Conservation (phyloP, 352 stramenopile species). For the Globisporangium mamillatum region DNA sequence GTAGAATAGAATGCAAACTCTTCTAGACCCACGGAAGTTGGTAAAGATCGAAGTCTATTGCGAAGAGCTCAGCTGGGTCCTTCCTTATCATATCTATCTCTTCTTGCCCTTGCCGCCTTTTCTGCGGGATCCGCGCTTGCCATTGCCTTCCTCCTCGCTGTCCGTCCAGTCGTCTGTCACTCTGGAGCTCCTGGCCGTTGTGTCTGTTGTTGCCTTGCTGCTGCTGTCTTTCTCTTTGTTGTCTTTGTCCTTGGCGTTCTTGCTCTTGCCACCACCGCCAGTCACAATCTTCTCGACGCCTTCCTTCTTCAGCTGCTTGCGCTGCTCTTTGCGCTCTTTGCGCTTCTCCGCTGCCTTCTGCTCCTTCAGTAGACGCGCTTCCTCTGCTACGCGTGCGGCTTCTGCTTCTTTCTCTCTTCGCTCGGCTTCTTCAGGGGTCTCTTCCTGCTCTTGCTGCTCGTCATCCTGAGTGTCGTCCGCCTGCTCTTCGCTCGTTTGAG, state of each 20-base stretch:
- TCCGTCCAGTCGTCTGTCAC: slow-evolving; percentile 6
- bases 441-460: background rate
- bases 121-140: slow-evolving; percentile 10
- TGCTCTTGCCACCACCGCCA: slow-evolving; percentile 25
- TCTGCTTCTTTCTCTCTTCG: slow-evolving; percentile 37
- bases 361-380: slow-evolving; percentile 63
- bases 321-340: slow-evolving; percentile 75
- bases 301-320: slow-evolving; percentile 80
- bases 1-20: slow-evolving; percentile 5
- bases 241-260: slow-evolving; percentile 23
- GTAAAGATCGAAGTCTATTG: background rate
- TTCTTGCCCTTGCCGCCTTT: slow-evolving; percentile 21
- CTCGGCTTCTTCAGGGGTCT: slow-evolving; percentile 16
- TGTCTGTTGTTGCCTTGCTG: background rate
- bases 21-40: background rate
- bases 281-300: slow-evolving; percentile 66
- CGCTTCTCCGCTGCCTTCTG: slow-evolving; percentile 78
- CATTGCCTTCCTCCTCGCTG: slow-evolving; percentile 15
- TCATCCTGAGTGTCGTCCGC: background rate
- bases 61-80: background rate
- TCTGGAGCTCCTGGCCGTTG: background rate
- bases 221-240: background rate
- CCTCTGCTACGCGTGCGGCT: slow-evolving; percentile 40
- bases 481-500: background rate
- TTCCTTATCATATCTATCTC: background rate